phyloP scores from a whole-genome alignment of 164 flowering plant species.

The Hamamelis virginiana region DNA sequence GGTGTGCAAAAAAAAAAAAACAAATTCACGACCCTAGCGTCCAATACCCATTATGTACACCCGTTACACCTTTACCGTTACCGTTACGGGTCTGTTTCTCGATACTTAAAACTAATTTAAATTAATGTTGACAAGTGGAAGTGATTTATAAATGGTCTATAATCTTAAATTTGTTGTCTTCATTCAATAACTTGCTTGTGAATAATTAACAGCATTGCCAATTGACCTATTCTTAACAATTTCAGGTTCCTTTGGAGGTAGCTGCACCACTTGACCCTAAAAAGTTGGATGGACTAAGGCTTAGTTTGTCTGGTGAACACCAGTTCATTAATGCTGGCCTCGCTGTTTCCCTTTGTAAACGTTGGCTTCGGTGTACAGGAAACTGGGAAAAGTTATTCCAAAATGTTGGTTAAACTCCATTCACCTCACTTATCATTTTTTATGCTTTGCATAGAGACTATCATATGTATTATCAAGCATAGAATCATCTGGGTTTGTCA shows the following conservation, averaged over 20 bases:
- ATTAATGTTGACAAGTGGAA: too few relatives aligned
- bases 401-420: constrained; percentile 37
- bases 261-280: constrained; percentile 50
- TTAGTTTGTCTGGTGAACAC: constrained; percentile 84
- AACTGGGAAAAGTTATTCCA: constrained; percentile 45
- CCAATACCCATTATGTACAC: too few relatives aligned
- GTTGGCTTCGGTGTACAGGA: constrained; percentile 77
- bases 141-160: too few relatives aligned
- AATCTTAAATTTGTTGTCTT: neutral
- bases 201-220: neutral
- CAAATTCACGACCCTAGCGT: too few relatives aligned
- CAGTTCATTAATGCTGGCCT: constrained; percentile 79
- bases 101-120: neutral
- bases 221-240: constrained; percentile 11
- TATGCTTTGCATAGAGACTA: neutral
- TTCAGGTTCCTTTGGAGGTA: constrained; percentile 72
- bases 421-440: neutral
- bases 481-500: neutral
- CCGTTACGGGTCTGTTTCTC: too few relatives aligned
- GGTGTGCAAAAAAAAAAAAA: too few relatives aligned
- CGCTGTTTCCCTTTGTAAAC: constrained; percentile 70
- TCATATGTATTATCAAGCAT: neutral
- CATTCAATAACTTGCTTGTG: neutral
- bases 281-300: constrained; percentile 44
- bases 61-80: too few relatives aligned